Evolutionary conservation across 1,139 yeast genomes (phyloP).

Genomic region (Torulaspora globosa): DNA sequence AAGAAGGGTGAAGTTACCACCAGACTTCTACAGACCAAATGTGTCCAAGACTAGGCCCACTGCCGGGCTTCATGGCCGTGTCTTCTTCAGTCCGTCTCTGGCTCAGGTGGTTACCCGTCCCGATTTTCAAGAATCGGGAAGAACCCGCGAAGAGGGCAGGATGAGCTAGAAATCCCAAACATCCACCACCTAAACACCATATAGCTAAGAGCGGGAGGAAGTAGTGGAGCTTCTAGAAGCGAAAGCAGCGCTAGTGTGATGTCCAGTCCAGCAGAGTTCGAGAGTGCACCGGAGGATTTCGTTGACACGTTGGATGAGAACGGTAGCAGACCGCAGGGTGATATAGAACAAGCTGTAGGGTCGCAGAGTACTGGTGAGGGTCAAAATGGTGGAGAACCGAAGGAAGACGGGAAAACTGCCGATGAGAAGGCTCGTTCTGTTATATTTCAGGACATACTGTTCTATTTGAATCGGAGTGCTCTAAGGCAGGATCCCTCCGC

Average conservation of each 20-base stretch:
- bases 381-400: not conserved
- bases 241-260: slow-evolving; percentile 4
- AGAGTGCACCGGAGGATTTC: slow-evolving; percentile 26
- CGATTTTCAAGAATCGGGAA: not conserved
- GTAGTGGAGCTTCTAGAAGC: slow-evolving; percentile 2
- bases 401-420: not conserved
- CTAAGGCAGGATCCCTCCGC: slow-evolving; percentile 11
- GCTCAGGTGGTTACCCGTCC: slow-evolving; percentile 3
- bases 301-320: slow-evolving; percentile 22
- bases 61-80: not conserved
- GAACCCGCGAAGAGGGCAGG: slow-evolving; percentile 3
- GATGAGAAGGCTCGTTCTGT: not conserved
- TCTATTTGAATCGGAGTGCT: slow-evolving; percentile 28
- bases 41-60: slow-evolving; percentile 3
- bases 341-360: not conserved
- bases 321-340: not conserved
- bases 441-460: slow-evolving; percentile 25
- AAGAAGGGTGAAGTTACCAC: slow-evolving; percentile 8
- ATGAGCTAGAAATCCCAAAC: slow-evolving; percentile 13
- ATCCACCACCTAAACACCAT: slow-evolving; percentile 25
- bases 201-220: slow-evolving; percentile 12
- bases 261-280: slow-evolving; percentile 24
- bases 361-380: not conserved
- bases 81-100: not conserved
- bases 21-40: slow-evolving; percentile 18